These are phyloP conservation scores for Gnomoniopsis sp. DNA, from an alignment of 2,329 filamentous ascomycete species.

Conservation along the genomic window DNA sequence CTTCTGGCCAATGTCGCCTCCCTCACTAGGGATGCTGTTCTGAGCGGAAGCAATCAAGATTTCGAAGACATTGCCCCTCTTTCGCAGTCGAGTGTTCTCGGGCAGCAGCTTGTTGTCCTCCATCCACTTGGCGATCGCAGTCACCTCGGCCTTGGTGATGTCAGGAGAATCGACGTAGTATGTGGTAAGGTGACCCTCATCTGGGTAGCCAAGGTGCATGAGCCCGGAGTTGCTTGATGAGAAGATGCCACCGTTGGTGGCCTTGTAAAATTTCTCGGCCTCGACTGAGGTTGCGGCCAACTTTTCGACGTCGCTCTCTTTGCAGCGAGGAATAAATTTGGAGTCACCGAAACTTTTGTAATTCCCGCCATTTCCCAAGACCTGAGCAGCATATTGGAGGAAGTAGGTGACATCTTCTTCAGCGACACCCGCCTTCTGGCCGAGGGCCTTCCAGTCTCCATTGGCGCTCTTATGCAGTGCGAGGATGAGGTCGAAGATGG, in stretches of 20 bases:
- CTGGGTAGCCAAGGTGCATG: slow-evolving; percentile 74
- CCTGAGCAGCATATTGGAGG: slow-evolving; percentile 74
- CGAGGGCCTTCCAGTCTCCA: slow-evolving; percentile 70
- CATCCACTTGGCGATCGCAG: slow-evolving; percentile 68
- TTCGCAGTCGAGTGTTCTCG: slow-evolving; percentile 74
- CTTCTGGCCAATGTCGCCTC: slow-evolving; percentile 67
- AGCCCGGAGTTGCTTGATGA: slow-evolving; percentile 59
- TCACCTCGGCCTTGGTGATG: slow-evolving; percentile 74
- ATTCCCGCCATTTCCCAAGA: slow-evolving; percentile 77
- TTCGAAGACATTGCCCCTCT: slow-evolving; percentile 64
- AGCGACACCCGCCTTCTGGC: slow-evolving; percentile 60
- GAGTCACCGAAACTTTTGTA: slow-evolving; percentile 86
- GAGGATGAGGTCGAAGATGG: slow-evolving; percentile 78
- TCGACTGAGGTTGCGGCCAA: slow-evolving; percentile 60
- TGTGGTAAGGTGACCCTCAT: slow-evolving; percentile 73
- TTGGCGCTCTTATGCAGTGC: slow-evolving; percentile 62
- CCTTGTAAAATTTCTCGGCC: slow-evolving; percentile 61
- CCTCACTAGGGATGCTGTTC: slow-evolving; percentile 54
- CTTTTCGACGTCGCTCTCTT: slow-evolving; percentile 59
- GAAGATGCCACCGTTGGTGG: slow-evolving; percentile 70
- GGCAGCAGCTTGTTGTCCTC: slow-evolving; percentile 67
- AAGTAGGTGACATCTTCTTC: slow-evolving; percentile 64
- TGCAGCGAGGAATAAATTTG: slow-evolving; percentile 75
- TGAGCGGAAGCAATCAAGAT: slow-evolving; percentile 70
- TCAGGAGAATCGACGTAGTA: slow-evolving; percentile 76